phyloP scores from a whole-genome alignment of 2,329 filamentous ascomycete species.

The Fusarium bulbicola region DNA sequence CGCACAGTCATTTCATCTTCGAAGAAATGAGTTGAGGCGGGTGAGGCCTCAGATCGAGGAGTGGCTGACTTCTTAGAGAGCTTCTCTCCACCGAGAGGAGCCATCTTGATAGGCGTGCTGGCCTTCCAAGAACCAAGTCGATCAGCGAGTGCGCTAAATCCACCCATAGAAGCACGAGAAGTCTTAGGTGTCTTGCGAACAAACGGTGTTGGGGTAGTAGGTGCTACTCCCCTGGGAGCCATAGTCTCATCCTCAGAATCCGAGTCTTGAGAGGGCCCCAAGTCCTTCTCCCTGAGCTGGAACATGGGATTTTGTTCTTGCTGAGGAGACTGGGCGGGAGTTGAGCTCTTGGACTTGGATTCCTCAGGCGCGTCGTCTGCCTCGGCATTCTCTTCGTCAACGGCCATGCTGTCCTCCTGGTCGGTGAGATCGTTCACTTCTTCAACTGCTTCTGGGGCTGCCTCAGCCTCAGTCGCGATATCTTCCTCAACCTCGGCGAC shows the following conservation, averaged over 20 bases:
- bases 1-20: slow-evolving; percentile 66
- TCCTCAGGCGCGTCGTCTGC: slow-evolving; percentile 23
- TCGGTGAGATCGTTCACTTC: slow-evolving; percentile 20
- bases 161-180: slow-evolving; percentile 49
- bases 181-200: slow-evolving; percentile 37
- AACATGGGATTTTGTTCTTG: slow-evolving; percentile 41
- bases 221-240: slow-evolving; percentile 44
- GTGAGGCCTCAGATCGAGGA: slow-evolving; percentile 46
- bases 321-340: slow-evolving; percentile 20
- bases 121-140: slow-evolving; percentile 72
- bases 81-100: slow-evolving; percentile 42
- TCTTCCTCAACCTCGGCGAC: background rate
- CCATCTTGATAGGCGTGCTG: slow-evolving; percentile 56
- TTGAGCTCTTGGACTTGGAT: background rate
- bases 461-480: background rate
- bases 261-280: slow-evolving; percentile 53
- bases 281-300: slow-evolving; percentile 58
- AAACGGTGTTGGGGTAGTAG: slow-evolving; percentile 55
- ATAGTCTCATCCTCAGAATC: slow-evolving; percentile 62
- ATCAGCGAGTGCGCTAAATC: slow-evolving; percentile 71
- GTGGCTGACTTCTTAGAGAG: slow-evolving; percentile 51
- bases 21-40: slow-evolving; percentile 63
- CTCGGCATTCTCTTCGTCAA: slow-evolving; percentile 32
- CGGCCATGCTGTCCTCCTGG: slow-evolving; percentile 37
- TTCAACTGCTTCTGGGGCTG: slow-evolving; percentile 8